Evolutionary conservation across 139 green algal species (phyloP).

Genomic region (Tetradesmus lagerheimii): DNA sequence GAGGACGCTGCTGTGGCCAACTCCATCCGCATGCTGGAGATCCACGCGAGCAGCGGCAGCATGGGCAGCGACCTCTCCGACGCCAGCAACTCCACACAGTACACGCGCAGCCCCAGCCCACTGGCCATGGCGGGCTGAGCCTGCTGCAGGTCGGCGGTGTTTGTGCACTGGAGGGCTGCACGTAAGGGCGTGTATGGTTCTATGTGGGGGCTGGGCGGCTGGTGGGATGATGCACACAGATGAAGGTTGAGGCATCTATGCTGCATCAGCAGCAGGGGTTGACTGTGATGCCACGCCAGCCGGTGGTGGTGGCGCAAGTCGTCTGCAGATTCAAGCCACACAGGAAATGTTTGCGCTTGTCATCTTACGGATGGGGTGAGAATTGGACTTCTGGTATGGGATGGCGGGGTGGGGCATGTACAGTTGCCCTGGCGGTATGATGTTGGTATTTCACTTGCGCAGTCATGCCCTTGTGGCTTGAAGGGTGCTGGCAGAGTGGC

Average conservation of each 20-base stretch:
- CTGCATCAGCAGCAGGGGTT: no score
- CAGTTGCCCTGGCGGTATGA: no score
- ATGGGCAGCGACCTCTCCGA: slow-evolving; percentile 32
- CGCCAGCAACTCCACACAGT: neutral
- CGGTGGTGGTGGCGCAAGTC: no score
- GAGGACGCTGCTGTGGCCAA: slow-evolving; percentile 38
- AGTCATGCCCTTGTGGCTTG: neutral
- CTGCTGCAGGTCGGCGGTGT: neutral
- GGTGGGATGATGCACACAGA: neutral
- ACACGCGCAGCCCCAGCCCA: slow-evolving; percentile 16
- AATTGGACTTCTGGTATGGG: no score
- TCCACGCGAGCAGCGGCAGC: slow-evolving; percentile 20
- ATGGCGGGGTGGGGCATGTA: no score
- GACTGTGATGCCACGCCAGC: no score
- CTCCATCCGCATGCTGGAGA: slow-evolving; percentile 26
- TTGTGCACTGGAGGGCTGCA: neutral
- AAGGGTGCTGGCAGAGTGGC: neutral
- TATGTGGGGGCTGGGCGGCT: neutral
- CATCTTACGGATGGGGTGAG: no score
- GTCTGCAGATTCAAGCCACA: no score
- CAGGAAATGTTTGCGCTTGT: no score
- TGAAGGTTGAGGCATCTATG: no score
- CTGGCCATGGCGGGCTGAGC: neutral
- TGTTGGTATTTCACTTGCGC: neutral
- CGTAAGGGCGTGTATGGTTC: neutral